A percentile compares a stretch with the other conserved stretches of the same genome.
Evolutionary conservation across 2,329 filamentous ascomycete genomes (phyloP).

Genomic region (Trichoderma harzianum): DNA sequence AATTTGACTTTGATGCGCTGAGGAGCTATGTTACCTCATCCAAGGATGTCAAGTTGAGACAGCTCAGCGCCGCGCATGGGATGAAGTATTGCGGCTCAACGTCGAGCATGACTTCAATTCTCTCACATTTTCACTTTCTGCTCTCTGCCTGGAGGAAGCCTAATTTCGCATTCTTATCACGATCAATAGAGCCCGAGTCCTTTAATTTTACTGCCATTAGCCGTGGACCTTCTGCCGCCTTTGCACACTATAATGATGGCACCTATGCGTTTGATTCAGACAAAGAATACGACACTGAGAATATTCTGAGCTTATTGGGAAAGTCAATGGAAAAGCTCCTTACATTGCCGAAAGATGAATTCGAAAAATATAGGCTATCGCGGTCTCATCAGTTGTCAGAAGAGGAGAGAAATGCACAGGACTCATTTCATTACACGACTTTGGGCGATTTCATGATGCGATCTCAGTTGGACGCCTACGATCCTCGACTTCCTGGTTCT

Average conservation of each 20-base stretch:
- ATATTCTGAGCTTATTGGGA: slow-evolving; percentile 84
- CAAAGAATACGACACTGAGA: slow-evolving; percentile 83
- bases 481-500: slow-evolving; percentile 78
- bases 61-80: slow-evolving; percentile 60
- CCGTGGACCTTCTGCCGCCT: slow-evolving; percentile 72
- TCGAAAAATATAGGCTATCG: slow-evolving; percentile 74
- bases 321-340: slow-evolving; percentile 96
- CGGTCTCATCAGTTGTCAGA: slow-evolving; percentile 67
- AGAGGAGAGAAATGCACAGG: slow-evolving; percentile 66
- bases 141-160: slow-evolving; percentile 79
- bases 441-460: slow-evolving; percentile 88
- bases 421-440: slow-evolving; percentile 84
- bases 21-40: slow-evolving; percentile 91
- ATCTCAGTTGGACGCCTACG: slow-evolving; percentile 89
- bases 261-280: slow-evolving; percentile 94
- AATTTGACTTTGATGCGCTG: slow-evolving; percentile 88
- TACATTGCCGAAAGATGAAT: slow-evolving; percentile 77
- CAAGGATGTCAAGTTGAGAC: slow-evolving; percentile 68
- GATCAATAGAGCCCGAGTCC: slow-evolving; percentile 60
- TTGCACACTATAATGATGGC: slow-evolving; percentile 78
- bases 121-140: slow-evolving; percentile 90
- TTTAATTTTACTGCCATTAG: slow-evolving; percentile 68
- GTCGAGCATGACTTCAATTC: slow-evolving; percentile 86
- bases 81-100: slow-evolving; percentile 92
- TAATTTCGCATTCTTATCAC: slow-evolving; percentile 64